Evolutionary conservation across 805 yeast species (phyloP), one percentile per base, ranked within the genome.

Genomic region (Ogataea philodendri): DNA sequence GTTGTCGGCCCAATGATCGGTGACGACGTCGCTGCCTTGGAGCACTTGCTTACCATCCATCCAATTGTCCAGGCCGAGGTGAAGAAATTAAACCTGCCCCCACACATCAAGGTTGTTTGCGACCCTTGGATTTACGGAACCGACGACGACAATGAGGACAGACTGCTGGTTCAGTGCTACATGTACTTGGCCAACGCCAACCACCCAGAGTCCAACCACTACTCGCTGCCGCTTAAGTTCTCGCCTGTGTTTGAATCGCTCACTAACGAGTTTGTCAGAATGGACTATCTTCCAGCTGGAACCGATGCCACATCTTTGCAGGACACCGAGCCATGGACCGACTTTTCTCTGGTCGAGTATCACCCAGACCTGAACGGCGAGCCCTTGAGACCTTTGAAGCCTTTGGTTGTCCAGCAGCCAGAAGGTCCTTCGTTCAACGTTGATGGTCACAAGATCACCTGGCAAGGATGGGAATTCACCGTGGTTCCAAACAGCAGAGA

Each of bases 91-190:
- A 69, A 76, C 44, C 65, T 83, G 38, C 89, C 89, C 44, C 53
- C 65, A 54, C 55, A 70, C 59, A 63, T 57, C 46, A 51, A 59
- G 20, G 79, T 81, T 32, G 72, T 78, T 49, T 72, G 73, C 55
- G 90, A 83, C 56, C 87, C 89, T 32, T 85, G 95, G 94, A 84
- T 84, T 70, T 84, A 85, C 57, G 94, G 93, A 50, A 79, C 87
- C 18, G 52, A 48, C 32, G 78, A 76, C 49, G 66, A 74, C 29
- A 63, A 72, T 37, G 85, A 79, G 52, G 66, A 57, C 28, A 72
- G 81, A 59, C 74, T 79, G 10, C 64, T 78, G 65, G 65, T 78
- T 41, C 89, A 81, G 64, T 78, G 81, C 59, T 81, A 78, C 67
- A 78, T 82, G 78, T 84, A 84, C 62, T 70, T 84, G 52, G 69